Conservation (phyloP, 441 rosid species). For the Adansonia rubrostipa region DNA sequence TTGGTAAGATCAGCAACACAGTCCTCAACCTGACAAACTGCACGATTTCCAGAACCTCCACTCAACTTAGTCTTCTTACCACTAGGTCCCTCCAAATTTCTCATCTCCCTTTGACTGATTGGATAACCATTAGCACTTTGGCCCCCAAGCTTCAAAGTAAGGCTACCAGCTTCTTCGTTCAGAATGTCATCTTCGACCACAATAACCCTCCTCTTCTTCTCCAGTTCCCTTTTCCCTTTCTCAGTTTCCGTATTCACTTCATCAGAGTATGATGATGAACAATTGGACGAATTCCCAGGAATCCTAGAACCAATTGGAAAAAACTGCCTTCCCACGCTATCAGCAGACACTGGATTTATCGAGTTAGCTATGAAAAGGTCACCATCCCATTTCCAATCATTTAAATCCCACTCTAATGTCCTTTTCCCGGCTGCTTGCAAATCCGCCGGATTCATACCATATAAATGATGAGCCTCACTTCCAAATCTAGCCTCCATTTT, state of each 20-base stretch:
- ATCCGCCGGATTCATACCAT: conserved; percentile 48
- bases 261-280: conserved; percentile 80
- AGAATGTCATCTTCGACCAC: conserved; percentile 53
- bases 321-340: conserved; percentile 49
- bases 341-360: conserved; percentile 50
- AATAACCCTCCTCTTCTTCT: conserved; percentile 77
- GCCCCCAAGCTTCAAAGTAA: conserved; percentile 63
- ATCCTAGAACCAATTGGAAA: conserved; percentile 53
- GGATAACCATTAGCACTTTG: conserved; percentile 55
- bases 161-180: conserved; percentile 32
- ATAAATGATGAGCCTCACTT: conserved; percentile 58
- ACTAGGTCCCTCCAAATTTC: conserved; percentile 36
- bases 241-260: conserved; percentile 61
- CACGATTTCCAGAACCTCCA: conserved; percentile 60
- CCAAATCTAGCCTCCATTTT: conserved; percentile 77
- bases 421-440: conserved; percentile 62
- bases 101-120: conserved; percentile 40
- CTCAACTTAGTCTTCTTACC: conserved; percentile 71
- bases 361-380: conserved; percentile 82
- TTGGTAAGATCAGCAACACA: too few species aligned
- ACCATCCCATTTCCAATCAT: conserved; percentile 98
- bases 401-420: conserved; percentile 80
- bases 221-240: conserved; percentile 60
- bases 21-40: conserved; percentile 66
- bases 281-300: conserved; percentile 66